Conservation (phyloP, 2,329 filamentous ascomycete species). For the Aureobasidium sp. region DNA sequence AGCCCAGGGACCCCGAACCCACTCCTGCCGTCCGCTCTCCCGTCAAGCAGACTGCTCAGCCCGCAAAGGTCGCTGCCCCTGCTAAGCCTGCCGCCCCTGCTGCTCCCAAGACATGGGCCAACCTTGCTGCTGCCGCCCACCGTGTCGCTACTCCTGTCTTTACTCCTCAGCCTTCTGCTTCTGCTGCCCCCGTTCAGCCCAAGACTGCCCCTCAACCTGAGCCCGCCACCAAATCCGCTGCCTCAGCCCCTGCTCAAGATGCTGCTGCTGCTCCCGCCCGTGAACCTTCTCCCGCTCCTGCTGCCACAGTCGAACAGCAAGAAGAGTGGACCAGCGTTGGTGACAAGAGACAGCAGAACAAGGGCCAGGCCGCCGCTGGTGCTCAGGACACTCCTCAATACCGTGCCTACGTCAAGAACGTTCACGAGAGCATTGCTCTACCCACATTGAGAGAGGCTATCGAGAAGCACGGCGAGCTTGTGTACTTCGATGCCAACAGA, state of each 20-base stretch:
- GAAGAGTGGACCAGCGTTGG: constrained; percentile 87
- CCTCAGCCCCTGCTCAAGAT: constrained; percentile 21
- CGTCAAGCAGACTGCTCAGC: constrained; percentile 39
- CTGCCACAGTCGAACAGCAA: constrained; percentile 35
- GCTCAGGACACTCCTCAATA: constrained; percentile 72
- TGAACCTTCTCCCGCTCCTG: constrained; percentile 29
- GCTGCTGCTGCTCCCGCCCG: constrained; percentile 31
- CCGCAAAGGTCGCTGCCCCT: constrained; percentile 45
- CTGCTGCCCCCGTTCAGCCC: constrained; percentile 28
- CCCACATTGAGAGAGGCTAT: constrained; percentile 65
- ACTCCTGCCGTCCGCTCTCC: constrained; percentile 42
- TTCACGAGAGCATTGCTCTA: constrained; percentile 78
- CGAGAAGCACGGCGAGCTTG: constrained; percentile 59
- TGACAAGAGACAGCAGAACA: constrained; percentile 70
- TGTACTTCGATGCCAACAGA: constrained; percentile 58
- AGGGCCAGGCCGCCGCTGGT: constrained; percentile 55
- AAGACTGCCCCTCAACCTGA: constrained; percentile 22
- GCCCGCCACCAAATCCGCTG: constrained; percentile 26
- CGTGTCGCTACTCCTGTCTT: constrained; percentile 38
- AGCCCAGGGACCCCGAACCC: constrained; percentile 58
- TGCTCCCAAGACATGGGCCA: constrained; percentile 64
- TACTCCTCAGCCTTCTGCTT: constrained; percentile 23
- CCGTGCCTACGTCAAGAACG: constrained; percentile 91
- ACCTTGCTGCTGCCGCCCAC: constrained; percentile 51
- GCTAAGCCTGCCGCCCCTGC: constrained; percentile 50